Conservation (phyloP, 352 stramenopile genomes). For the Thalassiosira livingstoniorum region DNA sequence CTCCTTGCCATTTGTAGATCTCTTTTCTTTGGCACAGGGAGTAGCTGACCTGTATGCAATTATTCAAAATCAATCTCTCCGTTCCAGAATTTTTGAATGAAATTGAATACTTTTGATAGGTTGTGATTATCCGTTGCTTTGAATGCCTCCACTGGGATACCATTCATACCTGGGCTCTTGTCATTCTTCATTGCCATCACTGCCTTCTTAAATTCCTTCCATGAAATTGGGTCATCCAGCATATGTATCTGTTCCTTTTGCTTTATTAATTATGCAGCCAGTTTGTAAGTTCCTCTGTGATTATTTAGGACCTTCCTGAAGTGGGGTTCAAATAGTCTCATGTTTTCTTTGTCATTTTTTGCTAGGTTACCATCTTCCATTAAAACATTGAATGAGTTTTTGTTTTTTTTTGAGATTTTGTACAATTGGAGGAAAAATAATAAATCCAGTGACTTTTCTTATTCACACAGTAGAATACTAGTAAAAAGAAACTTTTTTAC, state of each 20-base stretch:
- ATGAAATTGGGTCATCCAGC: neutral
- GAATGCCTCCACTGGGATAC: neutral
- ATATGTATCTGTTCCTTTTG: neutral
- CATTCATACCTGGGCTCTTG: neutral
- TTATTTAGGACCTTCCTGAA: slow-evolving; percentile 4
- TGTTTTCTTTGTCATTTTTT: no score
- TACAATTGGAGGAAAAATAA: no score
- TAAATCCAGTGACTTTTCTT: no score
- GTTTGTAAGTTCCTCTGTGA: neutral
- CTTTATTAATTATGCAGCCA: neutral
- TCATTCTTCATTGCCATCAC: slow-evolving; percentile 7
- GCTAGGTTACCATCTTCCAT: no score
- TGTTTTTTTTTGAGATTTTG: no score
- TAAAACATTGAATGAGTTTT: no score
- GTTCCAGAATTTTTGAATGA: neutral
- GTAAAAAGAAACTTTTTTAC: no score
- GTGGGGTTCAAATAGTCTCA: no score
- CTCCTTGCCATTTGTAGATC: slow-evolving; percentile 8
- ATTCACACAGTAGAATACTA: no score
- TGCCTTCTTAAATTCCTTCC: slow-evolving; percentile 14
- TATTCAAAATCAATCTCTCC: neutral
- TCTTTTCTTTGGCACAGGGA: slow-evolving; percentile 8
- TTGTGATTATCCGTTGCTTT: slow-evolving; percentile 7
- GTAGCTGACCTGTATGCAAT: neutral
- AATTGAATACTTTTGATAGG: neutral